Evolutionary conservation across 495 filamentous ascomycete species (phyloP).

Genomic region (Amniculicola lignicola): DNA sequence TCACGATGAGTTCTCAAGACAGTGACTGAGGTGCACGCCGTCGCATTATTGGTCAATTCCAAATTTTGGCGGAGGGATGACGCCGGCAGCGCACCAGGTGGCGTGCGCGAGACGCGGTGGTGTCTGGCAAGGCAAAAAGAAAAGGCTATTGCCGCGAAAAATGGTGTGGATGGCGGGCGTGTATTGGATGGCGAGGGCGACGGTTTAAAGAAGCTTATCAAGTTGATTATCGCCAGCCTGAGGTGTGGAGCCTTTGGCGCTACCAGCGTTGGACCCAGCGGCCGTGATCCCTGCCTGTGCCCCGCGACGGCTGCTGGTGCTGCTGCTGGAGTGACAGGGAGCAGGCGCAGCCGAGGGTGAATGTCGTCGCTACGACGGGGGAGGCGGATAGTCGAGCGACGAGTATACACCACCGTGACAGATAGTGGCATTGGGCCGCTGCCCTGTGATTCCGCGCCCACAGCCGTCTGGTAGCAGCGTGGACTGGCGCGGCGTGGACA

Average conservation of each 20-base stretch:
- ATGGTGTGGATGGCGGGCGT: slow-evolving; percentile 4
- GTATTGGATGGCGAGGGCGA: slow-evolving; percentile 10
- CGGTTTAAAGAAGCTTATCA: slow-evolving; percentile 28
- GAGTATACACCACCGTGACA: too few species aligned
- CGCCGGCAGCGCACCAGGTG: slow-evolving; percentile 1
- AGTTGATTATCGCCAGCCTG: slow-evolving; percentile 23
- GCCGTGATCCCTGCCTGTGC: slow-evolving; percentile 19
- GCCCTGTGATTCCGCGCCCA: slow-evolving; percentile 2
- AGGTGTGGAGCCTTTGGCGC: slow-evolving; percentile 9
- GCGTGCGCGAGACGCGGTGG: slow-evolving; percentile 5
- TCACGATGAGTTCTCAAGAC: slow-evolving; percentile 19
- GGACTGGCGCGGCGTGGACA: background rate
- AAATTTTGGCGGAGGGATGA: background rate
- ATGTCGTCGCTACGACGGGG: background rate
- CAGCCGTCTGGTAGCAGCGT: slow-evolving; percentile 17
- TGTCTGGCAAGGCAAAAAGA: background rate
- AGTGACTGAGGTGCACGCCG: slow-evolving; percentile 7
- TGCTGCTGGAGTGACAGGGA: background rate
- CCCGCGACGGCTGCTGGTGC: background rate
- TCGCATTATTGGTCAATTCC: slow-evolving; percentile 18
- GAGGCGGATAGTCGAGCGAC: background rate
- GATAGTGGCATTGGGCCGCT: background rate
- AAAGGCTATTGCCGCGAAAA: slow-evolving; percentile 13
- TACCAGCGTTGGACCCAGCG: slow-evolving; percentile 9
- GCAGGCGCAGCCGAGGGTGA: slow-evolving; percentile 3